Evolutionary conservation across 768 basidiomycete genomes (phyloP).

Genomic region (Terana coerulea): DNA sequence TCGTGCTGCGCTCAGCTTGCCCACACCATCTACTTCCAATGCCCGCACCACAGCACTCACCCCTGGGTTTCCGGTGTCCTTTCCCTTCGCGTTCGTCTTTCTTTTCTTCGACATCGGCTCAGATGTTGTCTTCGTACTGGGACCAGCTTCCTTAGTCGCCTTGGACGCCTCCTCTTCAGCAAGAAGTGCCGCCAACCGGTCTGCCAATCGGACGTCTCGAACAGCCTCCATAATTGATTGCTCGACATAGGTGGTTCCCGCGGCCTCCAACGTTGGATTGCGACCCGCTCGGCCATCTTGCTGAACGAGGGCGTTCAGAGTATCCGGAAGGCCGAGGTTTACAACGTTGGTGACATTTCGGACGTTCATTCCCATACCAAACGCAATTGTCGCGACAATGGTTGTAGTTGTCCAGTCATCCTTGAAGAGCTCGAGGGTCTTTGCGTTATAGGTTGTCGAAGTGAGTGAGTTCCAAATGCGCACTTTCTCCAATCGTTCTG

Average conservation of each 20-base stretch:
- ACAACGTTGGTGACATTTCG: background rate
- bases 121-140: too few relatives aligned
- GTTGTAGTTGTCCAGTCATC: background rate
- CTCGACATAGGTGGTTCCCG: constrained; percentile 4
- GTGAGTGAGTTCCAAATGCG: constrained; percentile 2
- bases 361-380: constrained; percentile 8
- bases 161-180: too few relatives aligned
- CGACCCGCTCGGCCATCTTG: constrained; percentile 4
- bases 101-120: too few relatives aligned
- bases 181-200: too few relatives aligned
- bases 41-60: background rate
- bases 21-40: background rate
- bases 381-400: constrained; percentile 9
- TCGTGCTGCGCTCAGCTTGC: background rate
- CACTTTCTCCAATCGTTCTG: background rate
- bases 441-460: background rate
- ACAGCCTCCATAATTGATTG: background rate
- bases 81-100: too few relatives aligned
- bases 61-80: too few relatives aligned
- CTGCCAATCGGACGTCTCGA: background rate
- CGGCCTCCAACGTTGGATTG: background rate
- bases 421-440: background rate
- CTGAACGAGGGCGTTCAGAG: background rate
- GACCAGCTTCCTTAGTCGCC: too few relatives aligned
- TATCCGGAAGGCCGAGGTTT: constrained; percentile 5